Evolutionary conservation across 345 rosid species (phyloP), one percentile per base, ranked within the genome.

Genomic region (Citropsis articulata): DNA sequence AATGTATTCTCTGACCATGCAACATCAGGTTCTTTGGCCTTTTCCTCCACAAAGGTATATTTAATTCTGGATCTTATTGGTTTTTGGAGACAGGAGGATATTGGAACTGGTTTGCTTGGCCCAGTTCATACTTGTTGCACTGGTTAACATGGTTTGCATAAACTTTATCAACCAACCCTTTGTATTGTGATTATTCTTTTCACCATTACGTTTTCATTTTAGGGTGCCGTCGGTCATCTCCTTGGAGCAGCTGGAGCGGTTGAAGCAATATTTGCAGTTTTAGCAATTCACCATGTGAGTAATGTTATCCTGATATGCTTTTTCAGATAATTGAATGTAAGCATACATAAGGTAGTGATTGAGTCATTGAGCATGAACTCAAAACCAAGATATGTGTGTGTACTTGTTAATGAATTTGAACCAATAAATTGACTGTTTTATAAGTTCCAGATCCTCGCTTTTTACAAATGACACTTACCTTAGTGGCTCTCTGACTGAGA

Each of bases 181-280:
- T 18, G 12, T 14, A 73, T 24, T 2, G 50, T 75, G 25, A 48
- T 61, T 19, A 59, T 69, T 63, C 19, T 42, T 50, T 13, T 79
- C 75, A 66, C 69, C 22, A 66, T 50, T 18, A 53, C 57, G 50
- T 38, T 73, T 66, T 42, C 62, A 75, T 38, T 81, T 69, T 87
- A 94, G 98, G 99, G 97, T 24, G 98, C 98, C 13, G 53, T 93
- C 25, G 98, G 99, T 76, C 99, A 96, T 90, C 97, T 96, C 53
- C 99, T 96, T 78, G 99, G 99, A 84, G 99, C 98, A 72, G 98
- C 98, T 62, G 94, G 98, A 80, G 97, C 99, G 2, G 95, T 92
- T 73, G 98, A 92, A 87, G 95, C 97, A 80, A 91, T 94, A 80
- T 94, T 92, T 73, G 40, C 94, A 24, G 80, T 92, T 82, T 90